Evolutionary conservation across 1,284 basidiomycete species (phyloP), one percentile per base, ranked within the genome.

Genomic region (Melampsora americana): DNA sequence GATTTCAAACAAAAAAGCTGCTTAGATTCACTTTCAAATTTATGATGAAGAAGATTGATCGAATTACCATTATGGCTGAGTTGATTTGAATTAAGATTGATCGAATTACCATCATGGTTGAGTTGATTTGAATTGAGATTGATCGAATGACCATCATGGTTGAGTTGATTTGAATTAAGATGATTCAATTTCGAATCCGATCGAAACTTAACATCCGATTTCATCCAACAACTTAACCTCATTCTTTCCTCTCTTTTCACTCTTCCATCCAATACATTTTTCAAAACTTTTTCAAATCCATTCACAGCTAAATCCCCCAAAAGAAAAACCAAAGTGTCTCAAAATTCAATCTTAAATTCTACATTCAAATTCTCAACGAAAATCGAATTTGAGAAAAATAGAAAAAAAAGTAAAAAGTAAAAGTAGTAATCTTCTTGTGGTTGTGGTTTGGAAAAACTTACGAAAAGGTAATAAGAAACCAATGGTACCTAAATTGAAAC

Each of bases 401-500:
- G 53, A 23, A 28, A 56, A 16, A 16, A 65, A 20, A 14, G 28
- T n/a, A 59, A 18, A 69, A 23, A 26, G 3, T 35, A 23, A 9
- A 42, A 20, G 26, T n/a, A 20, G 0, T n/a, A n/a, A n/a, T n/a
- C n/a, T n/a, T n/a, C n/a, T n/a, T n/a, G n/a, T n/a, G n/a, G n/a
- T n/a, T n/a, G n/a, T n/a, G n/a, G n/a, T n/a, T n/a, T n/a, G n/a
- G 20, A 39, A 60, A 7, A 16, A 86, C 92, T 85, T 81, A 93
- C 93, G 91, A 83, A 96, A 97, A 0, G 95, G 95, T 23, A 98
- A 86, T 20, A 98, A 84, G 83, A 98, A 98, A 0, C 95, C 95
- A 0, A 98, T 85, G 0, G 92, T 95, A 7, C 95, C 95, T 91
- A 97, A 93, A 0, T 92, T 94, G 84, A 98, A 96, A 81, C 92